Base-by-base conservation (phyloP, 257 asterid genomes). In the Cynanchum wilfordii region DNA sequence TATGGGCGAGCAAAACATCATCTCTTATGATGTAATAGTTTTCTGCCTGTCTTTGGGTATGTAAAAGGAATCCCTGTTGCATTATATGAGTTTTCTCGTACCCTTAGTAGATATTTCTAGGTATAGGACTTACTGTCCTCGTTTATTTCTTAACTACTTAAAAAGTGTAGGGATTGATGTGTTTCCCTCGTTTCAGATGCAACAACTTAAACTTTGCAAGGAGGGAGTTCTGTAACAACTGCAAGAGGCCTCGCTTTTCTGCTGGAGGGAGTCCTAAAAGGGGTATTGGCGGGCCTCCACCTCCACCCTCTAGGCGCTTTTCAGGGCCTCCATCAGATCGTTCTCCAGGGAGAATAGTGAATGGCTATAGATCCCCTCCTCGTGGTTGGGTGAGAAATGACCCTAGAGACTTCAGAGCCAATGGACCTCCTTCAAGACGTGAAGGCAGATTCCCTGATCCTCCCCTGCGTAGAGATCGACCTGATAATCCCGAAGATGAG, bases 151-250 rank as follows among this genome's bases (percentile, higher is more conserved):
- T 54, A 54, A 74, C 64, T 60, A 44, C 67, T 52, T 56, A 7
- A 52, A 19, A 52, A 20, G 56, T 15, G 5, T 5, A 51, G 24
- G 24, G 54, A 0, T 40, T 67, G 12, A 16, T 10, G 10, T 10
- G 33, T 44, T 54, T 44, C 49, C 38, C 15, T 66, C 74, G 73
- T 75, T 42, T 65, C 86, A 92, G 96, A 73, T 93, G 98, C 72
- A 89, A 87, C 78, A 93, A 93, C 80, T 79, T 93, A 86, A 93
- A 93, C 83, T 90, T 93, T 50, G 97, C 97, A 15, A 83, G 98
- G 79, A 87, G 98, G 58, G 97, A 93, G 66, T 79, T 76, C 78
- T 93, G 97, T 67, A 93, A 91, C 89, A 91, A 84, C 85, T 93
- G 98, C 86, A 86, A 85, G 86, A 91, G 76, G 83, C 88, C 93